A percentile compares a stretch with the other conserved stretches of the same genome.
Conservation (phyloP, 306 rosid species). For the Delonix regia region DNA sequence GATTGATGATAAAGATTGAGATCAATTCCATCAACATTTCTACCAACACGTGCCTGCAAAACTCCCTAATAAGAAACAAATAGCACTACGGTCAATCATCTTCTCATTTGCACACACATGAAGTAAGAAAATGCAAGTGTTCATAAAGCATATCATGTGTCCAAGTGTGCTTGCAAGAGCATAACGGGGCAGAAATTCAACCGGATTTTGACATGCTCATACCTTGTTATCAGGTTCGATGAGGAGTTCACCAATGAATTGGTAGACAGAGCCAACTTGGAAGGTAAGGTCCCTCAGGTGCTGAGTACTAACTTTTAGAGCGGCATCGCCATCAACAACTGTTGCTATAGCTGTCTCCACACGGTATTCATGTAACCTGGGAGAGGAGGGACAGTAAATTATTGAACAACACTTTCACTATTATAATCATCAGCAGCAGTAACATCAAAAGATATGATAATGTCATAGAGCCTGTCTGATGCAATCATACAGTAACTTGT, state of each 20-base stretch:
- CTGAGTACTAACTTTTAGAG: constrained; percentile 54
- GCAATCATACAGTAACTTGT: constrained; percentile 30
- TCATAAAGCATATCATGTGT: constrained; percentile 21
- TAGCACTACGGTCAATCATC: not conserved
- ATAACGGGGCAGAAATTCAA: not conserved
- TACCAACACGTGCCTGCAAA: constrained; percentile 49
- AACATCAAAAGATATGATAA: constrained; percentile 9
- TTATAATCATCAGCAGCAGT: not conserved
- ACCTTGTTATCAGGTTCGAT: constrained; percentile 74
- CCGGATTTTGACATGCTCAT: constrained; percentile 15
- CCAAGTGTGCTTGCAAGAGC: constrained; percentile 18
- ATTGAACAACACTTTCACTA: constrained; percentile 18
- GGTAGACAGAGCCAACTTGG: constrained; percentile 72
- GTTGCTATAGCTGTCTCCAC: constrained; percentile 66
- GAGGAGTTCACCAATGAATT: constrained; percentile 82
- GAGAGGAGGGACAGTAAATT: constrained; percentile 15
- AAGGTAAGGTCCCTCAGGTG: constrained; percentile 66
- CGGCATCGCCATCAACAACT: constrained; percentile 59
- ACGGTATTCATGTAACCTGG: constrained; percentile 65
- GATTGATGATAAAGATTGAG: constrained; percentile 76
- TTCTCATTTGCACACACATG: not conserved
- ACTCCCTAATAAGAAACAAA: constrained; percentile 50
- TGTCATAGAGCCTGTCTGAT: not conserved
- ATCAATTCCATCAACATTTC: constrained; percentile 93
- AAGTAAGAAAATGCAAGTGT: not conserved